Percentiles rank a stretch among this genome's conserved stretches.
These are phyloP conservation scores for Pythium myriotylum DNA, from an alignment of 352 stramenopile genomes.

Conservation along the genomic window DNA sequence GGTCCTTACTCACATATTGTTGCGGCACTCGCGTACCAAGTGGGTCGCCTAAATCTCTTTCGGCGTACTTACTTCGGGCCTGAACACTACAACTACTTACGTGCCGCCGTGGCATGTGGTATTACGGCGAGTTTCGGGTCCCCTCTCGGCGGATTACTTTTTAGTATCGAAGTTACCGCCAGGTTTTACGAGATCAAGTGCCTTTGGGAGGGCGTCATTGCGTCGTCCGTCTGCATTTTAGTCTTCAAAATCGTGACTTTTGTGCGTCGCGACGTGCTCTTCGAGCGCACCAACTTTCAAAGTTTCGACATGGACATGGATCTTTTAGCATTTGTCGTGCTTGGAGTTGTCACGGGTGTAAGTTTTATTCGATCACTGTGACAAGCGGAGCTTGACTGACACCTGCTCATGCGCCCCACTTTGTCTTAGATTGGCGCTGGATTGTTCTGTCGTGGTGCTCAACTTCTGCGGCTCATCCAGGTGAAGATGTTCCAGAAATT, in stretches of 20 bases:
- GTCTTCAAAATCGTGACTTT: slow-evolving; percentile 81
- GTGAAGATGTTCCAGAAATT: slow-evolving; percentile 55
- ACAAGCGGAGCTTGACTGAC: neutral
- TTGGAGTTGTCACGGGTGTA: slow-evolving; percentile 73
- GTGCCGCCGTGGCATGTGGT: slow-evolving; percentile 67
- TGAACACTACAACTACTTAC: slow-evolving; percentile 73
- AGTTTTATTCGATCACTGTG: slow-evolving; percentile 3
- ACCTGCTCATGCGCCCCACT: neutral
- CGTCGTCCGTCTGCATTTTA: slow-evolving; percentile 76
- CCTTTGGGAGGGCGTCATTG: slow-evolving; percentile 83
- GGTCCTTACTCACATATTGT: slow-evolving; percentile 81
- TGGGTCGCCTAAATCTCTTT: slow-evolving; percentile 69
- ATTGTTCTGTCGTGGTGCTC: slow-evolving; percentile 62
- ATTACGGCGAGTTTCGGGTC: slow-evolving; percentile 84
- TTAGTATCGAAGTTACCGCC: slow-evolving; percentile 85
- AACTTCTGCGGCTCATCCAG: slow-evolving; percentile 49
- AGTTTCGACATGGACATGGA: slow-evolving; percentile 84
- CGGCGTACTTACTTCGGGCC: slow-evolving; percentile 66
- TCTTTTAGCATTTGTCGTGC: slow-evolving; percentile 69
- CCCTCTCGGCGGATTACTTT: slow-evolving; percentile 74
- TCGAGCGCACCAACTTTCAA: slow-evolving; percentile 75
- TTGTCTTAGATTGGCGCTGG: slow-evolving; percentile 54
- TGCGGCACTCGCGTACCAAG: slow-evolving; percentile 69
- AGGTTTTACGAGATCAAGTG: slow-evolving; percentile 88
- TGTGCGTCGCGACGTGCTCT: slow-evolving; percentile 70